Base-by-base conservation (phyloP, 1,284 basidiomycete genomes). In the Puccinia hordei region DNA sequence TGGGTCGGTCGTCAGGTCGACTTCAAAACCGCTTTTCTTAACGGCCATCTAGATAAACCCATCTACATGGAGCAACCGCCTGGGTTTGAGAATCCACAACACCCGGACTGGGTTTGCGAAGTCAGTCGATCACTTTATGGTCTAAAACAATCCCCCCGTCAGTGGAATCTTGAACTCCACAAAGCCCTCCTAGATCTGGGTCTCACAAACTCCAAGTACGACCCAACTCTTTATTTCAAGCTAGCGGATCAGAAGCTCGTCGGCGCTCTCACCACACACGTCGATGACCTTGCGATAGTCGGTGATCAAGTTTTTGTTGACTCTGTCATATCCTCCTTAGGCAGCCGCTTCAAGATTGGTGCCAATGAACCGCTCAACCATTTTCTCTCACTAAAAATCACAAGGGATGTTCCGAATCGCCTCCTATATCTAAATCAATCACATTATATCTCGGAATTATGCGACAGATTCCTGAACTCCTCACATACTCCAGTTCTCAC, bases 121-220 rank as follows among this genome's bases (percentile, higher is more conserved):
- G 51, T 72, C 17, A 2, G 15, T 17, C 27, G 24, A 19, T 49
- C 41, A 2, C 13, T 72, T 4, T 72, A 72, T 44, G 69, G 41
- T 4, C 35, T 72, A 9, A 72, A 72, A 27, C 69, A 72, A 53
- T 72, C 69, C 2, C 69, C 69, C 17, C 2, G 69, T 13, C 69
- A 72, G 17, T 72, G 41, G 41, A 44, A 44, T 13, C 6, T 44
- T 44, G 41, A 44, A 44, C 41, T 44, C 6, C 41, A 44, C 41
- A n/a, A n/a, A n/a, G n/a, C n/a, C n/a, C n/a, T n/a, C n/a, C n/a
- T n/a, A n/a, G n/a, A n/a, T n/a, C n/a, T 44, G 13, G 41, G 41
- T 13, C 41, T 44, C 41, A 8, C 41, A 6, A 44, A 44, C 41
- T 44, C 41, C 6, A 44, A 44, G 13, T 44, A 44, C 41, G 41